Evolutionary conservation across 768 basidiomycete genomes (phyloP), one percentile per base, ranked within the genome.

Genomic region (Chalciporus pseudorubinellus): DNA sequence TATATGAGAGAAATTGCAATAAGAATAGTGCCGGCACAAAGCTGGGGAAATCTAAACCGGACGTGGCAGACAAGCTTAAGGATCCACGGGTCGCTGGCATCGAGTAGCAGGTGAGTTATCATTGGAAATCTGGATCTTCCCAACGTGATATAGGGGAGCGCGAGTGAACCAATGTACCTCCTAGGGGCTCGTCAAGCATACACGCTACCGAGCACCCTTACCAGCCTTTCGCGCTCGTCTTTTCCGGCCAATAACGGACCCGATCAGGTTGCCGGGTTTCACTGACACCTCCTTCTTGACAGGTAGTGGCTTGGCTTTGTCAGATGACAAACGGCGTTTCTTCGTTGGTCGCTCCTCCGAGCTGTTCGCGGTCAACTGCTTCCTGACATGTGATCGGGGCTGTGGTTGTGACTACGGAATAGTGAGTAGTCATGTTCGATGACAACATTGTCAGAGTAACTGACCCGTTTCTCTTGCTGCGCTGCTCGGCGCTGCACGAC

Each of bases 161-260:
- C 5, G 12, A 31, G 29, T 31, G 24, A 24, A 31, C 29, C 10
- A 5, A 11, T 31, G 29, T 31, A 31, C 3, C 26, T 26, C 31
- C 13, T 31, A 31, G 31, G 10, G 12, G 10, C 13, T 31, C 16
- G 34, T 36, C 34, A 36, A 36, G 6, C 13, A 34, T n/a, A 11
- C 38, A 48, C n/a, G 44, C 54, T 64, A 64, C 46, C 55, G 46
- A 24, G 56, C 43, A 12, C 40, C 54, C 44, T 60, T 67, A 31
- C 52, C 54, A 29, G 59, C 67, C 66, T 79, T 87, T 41, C 84
- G 73, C 66, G 85, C 78, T 62, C 84, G 87, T 48, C 91, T 77
- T 72, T 92, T 93, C 61, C 88, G 75, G 13, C 91, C 89, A 57
- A 93, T 93, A 29, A 92, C 58, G 7, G 83, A 77, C 6, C 90